These are phyloP conservation scores for Cercospora zeina DNA, from an alignment of 2,329 filamentous ascomycete genomes.

Conservation along the genomic window DNA sequence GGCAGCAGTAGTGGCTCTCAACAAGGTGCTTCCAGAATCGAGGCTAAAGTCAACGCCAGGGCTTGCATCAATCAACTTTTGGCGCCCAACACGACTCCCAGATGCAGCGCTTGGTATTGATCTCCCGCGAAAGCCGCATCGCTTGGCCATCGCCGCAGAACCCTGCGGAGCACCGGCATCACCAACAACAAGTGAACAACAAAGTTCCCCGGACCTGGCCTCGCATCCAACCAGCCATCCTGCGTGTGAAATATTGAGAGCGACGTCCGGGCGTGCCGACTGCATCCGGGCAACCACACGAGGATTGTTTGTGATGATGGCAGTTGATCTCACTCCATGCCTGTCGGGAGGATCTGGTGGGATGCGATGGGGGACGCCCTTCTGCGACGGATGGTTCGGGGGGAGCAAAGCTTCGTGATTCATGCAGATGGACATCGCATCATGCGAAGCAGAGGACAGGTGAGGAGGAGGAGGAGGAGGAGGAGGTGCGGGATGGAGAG, in stretches of 20 bases:
- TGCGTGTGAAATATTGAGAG: not conserved
- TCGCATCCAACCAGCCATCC: not conserved
- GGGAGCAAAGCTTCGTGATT: conserved; percentile 2
- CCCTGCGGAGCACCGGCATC: not conserved
- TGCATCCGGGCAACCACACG: not conserved
- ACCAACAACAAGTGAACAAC: too few relatives aligned
- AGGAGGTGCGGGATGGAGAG: too few relatives aligned
- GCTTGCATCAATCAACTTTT: not conserved
- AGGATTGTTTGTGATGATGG: too few relatives aligned
- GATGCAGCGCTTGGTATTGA: too few relatives aligned
- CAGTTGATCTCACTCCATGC: too few relatives aligned
- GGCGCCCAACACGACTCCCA: not conserved
- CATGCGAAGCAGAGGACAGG: too few relatives aligned
- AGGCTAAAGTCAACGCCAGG: not conserved
- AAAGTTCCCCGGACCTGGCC: too few relatives aligned
- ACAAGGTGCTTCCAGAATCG: not conserved
- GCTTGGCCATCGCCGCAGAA: not conserved
- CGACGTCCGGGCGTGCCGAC: not conserved
- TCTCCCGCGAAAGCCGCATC: too few relatives aligned
- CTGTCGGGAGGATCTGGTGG: not conserved
- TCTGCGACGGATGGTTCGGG: not conserved
- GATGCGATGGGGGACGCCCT: not conserved
- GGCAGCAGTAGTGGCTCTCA: not conserved
- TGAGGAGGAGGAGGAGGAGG: too few relatives aligned
- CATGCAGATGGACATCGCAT: too few relatives aligned